phyloP scores from a whole-genome alignment of 805 yeast genomes.

The Wickerhamomyces mucosus region DNA sequence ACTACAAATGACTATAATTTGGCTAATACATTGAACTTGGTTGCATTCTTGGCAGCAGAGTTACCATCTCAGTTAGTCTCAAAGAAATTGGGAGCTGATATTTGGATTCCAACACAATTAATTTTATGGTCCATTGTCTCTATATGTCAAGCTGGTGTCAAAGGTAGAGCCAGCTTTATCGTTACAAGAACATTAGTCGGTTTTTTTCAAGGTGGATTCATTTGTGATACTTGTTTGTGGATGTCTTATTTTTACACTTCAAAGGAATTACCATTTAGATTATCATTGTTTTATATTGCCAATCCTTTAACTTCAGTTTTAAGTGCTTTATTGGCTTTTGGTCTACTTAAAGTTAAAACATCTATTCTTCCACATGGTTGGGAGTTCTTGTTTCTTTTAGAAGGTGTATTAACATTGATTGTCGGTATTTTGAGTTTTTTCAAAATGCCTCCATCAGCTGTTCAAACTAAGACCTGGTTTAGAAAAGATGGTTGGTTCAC shows the following conservation, averaged over 20 bases:
- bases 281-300: slow-evolving; percentile 53
- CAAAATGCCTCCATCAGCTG: slow-evolving; percentile 47
- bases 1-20: slow-evolving; percentile 50
- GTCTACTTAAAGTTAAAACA: slow-evolving; percentile 42
- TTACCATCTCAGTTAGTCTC: slow-evolving; percentile 58
- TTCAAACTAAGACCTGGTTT: slow-evolving; percentile 40
- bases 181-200: slow-evolving; percentile 45
- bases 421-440: slow-evolving; percentile 41
- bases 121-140: slow-evolving; percentile 48
- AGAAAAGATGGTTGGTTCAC: slow-evolving; percentile 43
- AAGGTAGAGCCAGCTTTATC: slow-evolving; percentile 31
- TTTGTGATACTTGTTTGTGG: slow-evolving; percentile 56
- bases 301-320: slow-evolving; percentile 36
- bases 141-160: slow-evolving; percentile 38
- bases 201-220: slow-evolving; percentile 58
- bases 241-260: slow-evolving; percentile 57
- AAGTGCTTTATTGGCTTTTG: slow-evolving; percentile 43
- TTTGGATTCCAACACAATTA: slow-evolving; percentile 53
- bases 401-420: slow-evolving; percentile 45
- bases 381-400: slow-evolving; percentile 59
- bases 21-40: slow-evolving; percentile 45
- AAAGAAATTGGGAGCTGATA: slow-evolving; percentile 54
- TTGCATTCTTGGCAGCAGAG: slow-evolving; percentile 47
- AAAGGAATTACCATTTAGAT: slow-evolving; percentile 46
- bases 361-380: slow-evolving; percentile 39